These are phyloP conservation scores for Phytophthora uliginosa DNA, from an alignment of 352 stramenopile species.

Conservation along the genomic window DNA sequence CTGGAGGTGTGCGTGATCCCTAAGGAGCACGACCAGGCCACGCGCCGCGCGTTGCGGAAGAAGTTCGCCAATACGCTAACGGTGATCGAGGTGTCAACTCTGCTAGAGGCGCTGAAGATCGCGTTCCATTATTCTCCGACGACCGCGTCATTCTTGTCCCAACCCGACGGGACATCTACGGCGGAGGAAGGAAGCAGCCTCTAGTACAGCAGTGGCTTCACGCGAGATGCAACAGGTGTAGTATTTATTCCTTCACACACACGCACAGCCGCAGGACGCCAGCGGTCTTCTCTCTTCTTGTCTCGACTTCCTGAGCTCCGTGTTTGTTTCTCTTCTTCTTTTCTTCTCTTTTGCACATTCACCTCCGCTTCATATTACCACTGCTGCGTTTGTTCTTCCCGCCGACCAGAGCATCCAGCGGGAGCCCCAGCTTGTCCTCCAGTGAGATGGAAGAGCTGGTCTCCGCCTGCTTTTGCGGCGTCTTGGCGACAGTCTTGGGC, in stretches of 20 bases:
- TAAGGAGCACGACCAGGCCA: conserved; percentile 56
- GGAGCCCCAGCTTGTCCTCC: conserved; percentile 72
- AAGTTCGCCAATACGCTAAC: conserved; percentile 69
- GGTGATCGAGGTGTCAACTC: conserved; percentile 73
- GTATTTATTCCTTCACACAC: conserved; percentile 47
- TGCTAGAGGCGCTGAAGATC: conserved; percentile 74
- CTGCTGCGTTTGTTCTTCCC: conserved; percentile 41
- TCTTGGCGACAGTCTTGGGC: conserved; percentile 35
- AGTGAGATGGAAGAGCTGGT: conserved; percentile 46
- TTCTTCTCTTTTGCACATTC: conserved; percentile 31
- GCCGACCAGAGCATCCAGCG: conserved; percentile 71
- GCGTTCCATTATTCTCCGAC: conserved; percentile 45
- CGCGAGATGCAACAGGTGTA: conserved; percentile 39
- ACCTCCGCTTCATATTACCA: conserved; percentile 35
- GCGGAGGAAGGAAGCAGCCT: conserved; percentile 25
- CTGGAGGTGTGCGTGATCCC: conserved; percentile 81
- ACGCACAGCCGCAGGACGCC: conserved; percentile 20
- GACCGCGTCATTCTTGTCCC: conserved; percentile 29
- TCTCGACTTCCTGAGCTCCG: conserved; percentile 10
- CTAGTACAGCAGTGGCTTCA: conserved; percentile 4
- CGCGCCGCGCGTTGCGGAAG: conserved; percentile 43
- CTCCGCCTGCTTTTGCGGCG: conserved; percentile 28
- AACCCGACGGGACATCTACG: conserved; percentile 7
- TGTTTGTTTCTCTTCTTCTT: not conserved
- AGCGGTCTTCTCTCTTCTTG: conserved; percentile 30